These are phyloP conservation scores for Cytospora piceae DNA, from an alignment of 2,329 filamentous ascomycete species.

Conservation along the genomic window DNA sequence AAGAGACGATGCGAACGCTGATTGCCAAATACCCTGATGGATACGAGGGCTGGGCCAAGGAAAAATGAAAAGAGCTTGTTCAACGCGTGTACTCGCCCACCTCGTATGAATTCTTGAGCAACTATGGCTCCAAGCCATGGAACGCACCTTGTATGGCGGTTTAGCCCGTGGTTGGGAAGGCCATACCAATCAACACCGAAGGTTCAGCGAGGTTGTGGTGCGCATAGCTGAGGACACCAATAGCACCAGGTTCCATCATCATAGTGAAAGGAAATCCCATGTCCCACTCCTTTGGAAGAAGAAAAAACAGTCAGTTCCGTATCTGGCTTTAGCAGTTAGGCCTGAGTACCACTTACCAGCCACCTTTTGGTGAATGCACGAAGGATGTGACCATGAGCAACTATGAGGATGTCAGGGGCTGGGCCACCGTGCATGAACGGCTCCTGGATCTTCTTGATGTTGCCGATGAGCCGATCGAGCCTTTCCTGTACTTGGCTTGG, in stretches of 20 bases:
- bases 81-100: constrained; percentile 17
- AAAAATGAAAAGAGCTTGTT: constrained; percentile 14
- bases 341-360: constrained; percentile 31
- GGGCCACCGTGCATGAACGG: constrained; percentile 45
- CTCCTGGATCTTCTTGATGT: constrained; percentile 45
- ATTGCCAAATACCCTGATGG: constrained; percentile 32
- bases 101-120: constrained; percentile 13
- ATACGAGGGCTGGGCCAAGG: constrained; percentile 31
- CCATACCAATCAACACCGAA: constrained; percentile 47
- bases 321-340: constrained; percentile 1
- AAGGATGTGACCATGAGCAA: constrained; percentile 49
- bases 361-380: constrained; percentile 52
- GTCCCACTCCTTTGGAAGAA: constrained; percentile 36
- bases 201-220: constrained; percentile 45
- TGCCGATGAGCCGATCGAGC: constrained; percentile 46
- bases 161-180: constrained; percentile 32
- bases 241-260: constrained; percentile 49
- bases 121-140: constrained; percentile 8
- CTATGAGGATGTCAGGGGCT: constrained; percentile 42
- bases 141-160: not conserved
- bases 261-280: constrained; percentile 46
- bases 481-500: constrained; percentile 44
- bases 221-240: constrained; percentile 42
- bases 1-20: constrained; percentile 32
- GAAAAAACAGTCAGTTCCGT: constrained; percentile 3